Base-by-base conservation (phyloP, 1,284 basidiomycete species). In the Blastosporella zonata region DNA sequence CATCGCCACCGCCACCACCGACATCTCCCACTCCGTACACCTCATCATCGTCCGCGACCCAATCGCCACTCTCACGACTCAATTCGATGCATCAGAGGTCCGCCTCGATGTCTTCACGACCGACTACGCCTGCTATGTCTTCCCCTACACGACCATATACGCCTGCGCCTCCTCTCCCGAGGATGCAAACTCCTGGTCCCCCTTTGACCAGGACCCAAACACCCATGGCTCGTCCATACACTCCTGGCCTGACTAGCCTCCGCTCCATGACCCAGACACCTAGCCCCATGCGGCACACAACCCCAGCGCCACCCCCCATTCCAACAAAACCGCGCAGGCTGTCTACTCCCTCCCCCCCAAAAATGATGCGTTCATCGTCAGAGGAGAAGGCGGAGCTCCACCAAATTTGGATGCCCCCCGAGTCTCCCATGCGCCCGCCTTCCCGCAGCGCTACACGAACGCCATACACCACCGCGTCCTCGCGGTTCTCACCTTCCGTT, bases 341-440 rank as follows among this genome's bases (percentile, higher is more conserved):
- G 52, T 72, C 76, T 1, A 62, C 63, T 13, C 64, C 72, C n/a
- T 70, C 72, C 35, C 73, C 78, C 41, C 68, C 70, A 41, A 73
- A 74, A 67, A 72, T 77, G 59, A 57, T 62, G 36, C 70, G 77
- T 43, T 73, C 74, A 25, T 66, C 75, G 48, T 77, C 77, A 34
- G 78, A 79, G 55, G 78, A 81, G 65, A 78, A 74, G 59, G 64
- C 65, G 15, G 63, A 69, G 33, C 66, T 76, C 31, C 77, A 75
- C 44, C 73, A 80, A 57, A 69, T 73, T 31, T 79, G 79, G 78
- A 67, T 79, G 43, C 78, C 77, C 3, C 69, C 72, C 40, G 55
- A 56, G 41, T 52, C 60, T 25, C 54, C 21, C 17, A 40, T 40
- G 27, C 57, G 59, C 27, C 52, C 59, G 12, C 57, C 57, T 2